Base-by-base conservation (phyloP, 768 basidiomycete genomes). In the Lentinula raphanica region DNA sequence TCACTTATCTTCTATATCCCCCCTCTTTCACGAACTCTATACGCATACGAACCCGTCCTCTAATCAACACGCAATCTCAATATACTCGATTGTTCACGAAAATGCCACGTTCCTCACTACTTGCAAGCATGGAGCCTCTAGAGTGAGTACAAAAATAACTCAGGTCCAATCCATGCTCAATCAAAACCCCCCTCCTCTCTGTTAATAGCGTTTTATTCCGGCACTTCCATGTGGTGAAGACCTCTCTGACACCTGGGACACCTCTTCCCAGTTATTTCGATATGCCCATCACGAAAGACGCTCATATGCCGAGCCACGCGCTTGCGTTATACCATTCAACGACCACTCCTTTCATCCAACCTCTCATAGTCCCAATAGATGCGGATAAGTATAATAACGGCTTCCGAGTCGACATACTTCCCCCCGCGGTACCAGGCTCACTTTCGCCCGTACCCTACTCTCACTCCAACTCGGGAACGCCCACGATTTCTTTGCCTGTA, bases 241-340 rank as follows among this genome's bases (percentile, higher is more conserved):
- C 64, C 7, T 64, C 58, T 32, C 59, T 58, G 7, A 8, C 51
- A 11, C 51, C 67, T 13, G 40, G 54, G 23, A 36, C 13, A 6
- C 42, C 40, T 21, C 60, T 80, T 3, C 82, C 79, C 3, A 58
- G 72, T 11, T 75, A 76, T 1, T 71, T 84, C 58, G 76, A 80
- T 60, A 76, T 85, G 70, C 73, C 72, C 23, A 71, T 83, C 54
- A 60, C 75, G 11, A 76, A 72, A 56, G 73, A 78, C 49, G 74
- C 75, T 5, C 74, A 73, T 54, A 68, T 76, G 61, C 84, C 85
- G 38, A 86, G 83, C 3, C 86, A 87, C 64, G 72, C 81, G 57
- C 76, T 87, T 46, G 79, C 81, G 21, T 72, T 80, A 61, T 69
- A 72, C 58, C 70, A 71, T 40, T 44, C 70, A 35, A 54, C 53